Conservation (phyloP, 768 basidiomycete genomes). For the Sarcodon sp. region DNA sequence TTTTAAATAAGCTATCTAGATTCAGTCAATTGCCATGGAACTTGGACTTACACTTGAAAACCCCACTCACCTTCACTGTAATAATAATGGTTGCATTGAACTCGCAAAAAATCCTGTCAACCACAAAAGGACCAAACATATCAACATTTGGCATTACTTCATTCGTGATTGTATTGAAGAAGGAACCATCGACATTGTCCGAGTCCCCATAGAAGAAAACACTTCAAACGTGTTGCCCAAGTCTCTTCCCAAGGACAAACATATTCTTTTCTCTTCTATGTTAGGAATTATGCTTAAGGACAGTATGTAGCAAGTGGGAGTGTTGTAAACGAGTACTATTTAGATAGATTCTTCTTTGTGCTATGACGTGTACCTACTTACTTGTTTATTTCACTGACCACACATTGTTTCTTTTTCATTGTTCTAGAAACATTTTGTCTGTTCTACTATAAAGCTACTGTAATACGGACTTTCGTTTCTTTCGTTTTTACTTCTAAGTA, state of each 20-base stretch:
- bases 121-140: constrained; percentile 23
- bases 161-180: constrained; percentile 10
- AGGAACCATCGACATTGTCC: neutral
- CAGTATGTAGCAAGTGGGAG: no score
- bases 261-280: no score
- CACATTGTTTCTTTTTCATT: no score
- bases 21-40: constrained; percentile 6
- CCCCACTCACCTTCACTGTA: constrained; percentile 3
- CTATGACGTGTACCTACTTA: no score
- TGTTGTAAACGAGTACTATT: no score
- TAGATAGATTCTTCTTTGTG: no score
- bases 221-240: constrained; percentile 6
- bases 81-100: constrained; percentile 7
- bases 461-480: no score
- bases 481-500: no score
- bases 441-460: no score
- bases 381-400: no score
- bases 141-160: constrained; percentile 20
- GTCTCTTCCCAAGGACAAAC: neutral
- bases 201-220: constrained; percentile 6
- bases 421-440: no score
- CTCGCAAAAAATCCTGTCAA: constrained; percentile 8
- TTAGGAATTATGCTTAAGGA: no score
- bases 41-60: constrained; percentile 1
- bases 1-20: constrained; percentile 11